Evolutionary conservation across 257 asterid genomes (phyloP), one percentile per base, ranked within the genome.

Genomic region (Thymus mandschuricus): DNA sequence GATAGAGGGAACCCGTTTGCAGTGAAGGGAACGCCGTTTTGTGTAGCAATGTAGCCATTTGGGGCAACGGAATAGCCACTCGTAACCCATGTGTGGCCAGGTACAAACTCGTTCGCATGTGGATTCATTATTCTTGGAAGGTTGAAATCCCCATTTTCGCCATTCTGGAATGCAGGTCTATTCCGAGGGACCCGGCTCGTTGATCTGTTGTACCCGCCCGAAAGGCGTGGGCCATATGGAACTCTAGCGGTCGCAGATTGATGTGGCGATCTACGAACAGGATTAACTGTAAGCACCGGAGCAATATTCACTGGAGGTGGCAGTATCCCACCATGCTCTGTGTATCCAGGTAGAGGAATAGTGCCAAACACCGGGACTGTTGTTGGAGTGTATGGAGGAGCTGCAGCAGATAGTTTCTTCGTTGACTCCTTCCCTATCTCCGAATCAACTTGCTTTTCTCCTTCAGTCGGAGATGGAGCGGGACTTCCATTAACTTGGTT

Each of bases 171-270:
- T 60, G 74, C 68, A 54, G 90, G 83, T 81, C 89, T 90, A 69
- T 73, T 88, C 50, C 91, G 84, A 10, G 90, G 85, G 77, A 79
- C 71, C 45, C 88, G 91, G 72, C 72, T 83, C 12, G 89, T 92
- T 1, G 96, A 66, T 81, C 97, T 76, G 76, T 77, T 84, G 76
- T 77, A 82, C 54, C 91, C 91, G 63, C 92, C 96, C 8, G 96
- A 82, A 56, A 91, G 82, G 64, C 96, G 88, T 41, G 97, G 96
- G 40, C 97, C 97, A 68, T 88, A 91, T 1, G 97, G 97, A 72
- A 84, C 88, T 79, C 75, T 81, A 78, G 90, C 84, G 12, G 96
- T 79, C 48, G 90, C 93, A n/a, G 97, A 90, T 60, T 86, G 97
- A 69, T 90, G 96, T 0, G 89, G 94, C 6, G 96, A 85, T 68